These are phyloP conservation scores for Arthrobotrys musiformis DNA, from an alignment of 2,329 filamentous ascomycete genomes.

Conservation along the genomic window DNA sequence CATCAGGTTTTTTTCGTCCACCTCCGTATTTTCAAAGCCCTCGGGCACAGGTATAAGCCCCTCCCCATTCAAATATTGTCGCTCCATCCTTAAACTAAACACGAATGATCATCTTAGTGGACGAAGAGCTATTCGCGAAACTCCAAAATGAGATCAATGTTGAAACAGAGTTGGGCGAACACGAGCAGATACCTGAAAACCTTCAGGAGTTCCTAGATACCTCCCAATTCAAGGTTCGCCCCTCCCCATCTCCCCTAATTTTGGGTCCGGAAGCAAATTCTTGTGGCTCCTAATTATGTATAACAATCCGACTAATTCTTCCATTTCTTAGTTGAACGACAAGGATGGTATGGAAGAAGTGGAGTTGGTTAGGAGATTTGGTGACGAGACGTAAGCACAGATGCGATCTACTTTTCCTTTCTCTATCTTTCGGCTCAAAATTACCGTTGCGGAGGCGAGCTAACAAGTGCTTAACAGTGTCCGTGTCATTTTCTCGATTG, in stretches of 20 bases:
- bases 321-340: slow-evolving; percentile 74
- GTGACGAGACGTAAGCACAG: slow-evolving; percentile 79
- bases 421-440: too few relatives aligned
- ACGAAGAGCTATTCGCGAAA: slow-evolving; percentile 86
- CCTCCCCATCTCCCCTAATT: too few relatives aligned
- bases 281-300: neutral
- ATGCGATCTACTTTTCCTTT: too few relatives aligned
- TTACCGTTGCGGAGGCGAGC: neutral
- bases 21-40: neutral
- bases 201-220: slow-evolving; percentile 90
- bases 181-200: slow-evolving; percentile 77
- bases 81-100: neutral
- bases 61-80: neutral
- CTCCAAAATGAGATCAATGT: slow-evolving; percentile 84
- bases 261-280: neutral
- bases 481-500: slow-evolving; percentile 83
- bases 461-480: slow-evolving; percentile 67
- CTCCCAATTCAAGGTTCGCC: slow-evolving; percentile 78
- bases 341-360: slow-evolving; percentile 87
- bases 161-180: slow-evolving; percentile 81
- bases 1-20: slow-evolving; percentile 28
- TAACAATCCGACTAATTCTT: neutral
- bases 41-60: slow-evolving; percentile 46
- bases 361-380: slow-evolving; percentile 81
- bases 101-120: slow-evolving; percentile 64